These are phyloP conservation scores for Leishmania turanica DNA, from an alignment of 208 protist genomes.

Conservation along the genomic window DNA sequence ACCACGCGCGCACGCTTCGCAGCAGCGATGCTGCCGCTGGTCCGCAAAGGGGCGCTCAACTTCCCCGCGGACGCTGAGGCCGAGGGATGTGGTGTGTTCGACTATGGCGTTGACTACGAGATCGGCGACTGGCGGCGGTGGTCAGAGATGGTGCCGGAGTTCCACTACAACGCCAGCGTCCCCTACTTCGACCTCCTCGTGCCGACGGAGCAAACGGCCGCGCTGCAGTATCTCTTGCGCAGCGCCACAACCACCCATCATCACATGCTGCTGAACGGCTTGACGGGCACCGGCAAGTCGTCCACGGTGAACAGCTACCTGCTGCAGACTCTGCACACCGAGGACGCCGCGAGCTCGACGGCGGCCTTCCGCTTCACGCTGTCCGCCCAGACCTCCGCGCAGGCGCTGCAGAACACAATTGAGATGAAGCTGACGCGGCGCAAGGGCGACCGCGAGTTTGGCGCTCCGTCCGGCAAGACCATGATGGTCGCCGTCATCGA, in stretches of 20 bases:
- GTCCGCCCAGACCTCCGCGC: conserved; percentile 92
- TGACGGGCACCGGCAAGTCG: conserved; percentile 96
- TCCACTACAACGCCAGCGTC: conserved; percentile 83
- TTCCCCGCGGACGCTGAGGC: conserved; percentile 45
- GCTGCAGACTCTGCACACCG: conserved; percentile 58
- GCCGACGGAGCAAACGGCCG: conserved; percentile 93
- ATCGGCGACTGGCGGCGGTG: conserved; percentile 77
- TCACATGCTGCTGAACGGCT: conserved; percentile 91
- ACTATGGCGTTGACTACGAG: conserved; percentile 91
- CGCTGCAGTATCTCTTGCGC: conserved; percentile 77
- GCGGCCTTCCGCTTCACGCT: conserved; percentile 88
- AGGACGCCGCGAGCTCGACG: conserved; percentile 70
- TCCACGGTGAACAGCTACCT: conserved; percentile 86
- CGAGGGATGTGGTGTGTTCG: conserved; percentile 80
- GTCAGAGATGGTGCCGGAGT: conserved; percentile 88
- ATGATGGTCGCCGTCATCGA: conserved; percentile 93
- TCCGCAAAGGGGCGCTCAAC: conserved; percentile 64
- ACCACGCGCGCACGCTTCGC: conserved; percentile 83
- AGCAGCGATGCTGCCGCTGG: conserved; percentile 58
- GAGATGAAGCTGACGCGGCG: conserved; percentile 94
- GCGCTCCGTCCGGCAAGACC: conserved; percentile 80
- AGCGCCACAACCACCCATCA: conserved; percentile 57
- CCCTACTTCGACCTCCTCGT: conserved; percentile 96
- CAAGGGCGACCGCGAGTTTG: conserved; percentile 82
- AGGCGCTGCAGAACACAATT: conserved; percentile 92